Evolutionary conservation across 805 yeast genomes (phyloP).

Genomic region (Starmerella apis): DNA sequence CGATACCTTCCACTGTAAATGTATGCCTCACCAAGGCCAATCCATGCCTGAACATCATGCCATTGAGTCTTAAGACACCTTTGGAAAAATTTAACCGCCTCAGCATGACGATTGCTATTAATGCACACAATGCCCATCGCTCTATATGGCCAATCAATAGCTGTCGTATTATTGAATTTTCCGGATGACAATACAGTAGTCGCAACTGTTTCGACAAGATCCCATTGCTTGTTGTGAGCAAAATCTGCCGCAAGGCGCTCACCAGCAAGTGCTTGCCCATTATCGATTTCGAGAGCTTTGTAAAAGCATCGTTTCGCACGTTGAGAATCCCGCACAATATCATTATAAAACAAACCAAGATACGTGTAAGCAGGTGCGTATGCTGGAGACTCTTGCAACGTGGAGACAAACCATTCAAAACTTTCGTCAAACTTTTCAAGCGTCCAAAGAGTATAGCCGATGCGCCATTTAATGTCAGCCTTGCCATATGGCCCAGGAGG

Average conservation of each 20-base stretch:
- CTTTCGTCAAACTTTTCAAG: conserved; percentile 36
- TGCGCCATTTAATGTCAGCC: conserved; percentile 58
- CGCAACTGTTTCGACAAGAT: conserved; percentile 64
- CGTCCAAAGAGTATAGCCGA: conserved; percentile 52
- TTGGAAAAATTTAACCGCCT: conserved; percentile 84
- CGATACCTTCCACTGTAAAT: conserved; percentile 71
- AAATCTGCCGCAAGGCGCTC: conserved; percentile 60
- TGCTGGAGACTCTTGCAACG: conserved; percentile 53
- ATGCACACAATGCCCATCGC: conserved; percentile 71
- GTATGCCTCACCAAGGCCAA: conserved; percentile 96
- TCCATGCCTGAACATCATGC: conserved; percentile 71
- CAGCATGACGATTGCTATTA: conserved; percentile 58
- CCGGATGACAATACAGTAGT: conserved; percentile 55
- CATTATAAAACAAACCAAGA: conserved; percentile 62
- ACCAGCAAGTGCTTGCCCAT: conserved; percentile 66
- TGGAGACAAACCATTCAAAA: conserved; percentile 43
- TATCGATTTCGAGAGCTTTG: conserved; percentile 80
- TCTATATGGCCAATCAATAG: conserved; percentile 68
- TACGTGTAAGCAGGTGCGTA: conserved; percentile 75
- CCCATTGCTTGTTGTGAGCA: conserved; percentile 67
- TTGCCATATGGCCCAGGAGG: conserved; percentile 29
- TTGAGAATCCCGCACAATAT: conserved; percentile 44
- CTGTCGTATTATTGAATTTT: conserved; percentile 22
- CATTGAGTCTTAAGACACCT: conserved; percentile 62
- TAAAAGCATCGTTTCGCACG: conserved; percentile 80